These are phyloP conservation scores for Pleurotus sapidus DNA, from an alignment of 768 basidiomycete species.

Conservation along the genomic window DNA sequence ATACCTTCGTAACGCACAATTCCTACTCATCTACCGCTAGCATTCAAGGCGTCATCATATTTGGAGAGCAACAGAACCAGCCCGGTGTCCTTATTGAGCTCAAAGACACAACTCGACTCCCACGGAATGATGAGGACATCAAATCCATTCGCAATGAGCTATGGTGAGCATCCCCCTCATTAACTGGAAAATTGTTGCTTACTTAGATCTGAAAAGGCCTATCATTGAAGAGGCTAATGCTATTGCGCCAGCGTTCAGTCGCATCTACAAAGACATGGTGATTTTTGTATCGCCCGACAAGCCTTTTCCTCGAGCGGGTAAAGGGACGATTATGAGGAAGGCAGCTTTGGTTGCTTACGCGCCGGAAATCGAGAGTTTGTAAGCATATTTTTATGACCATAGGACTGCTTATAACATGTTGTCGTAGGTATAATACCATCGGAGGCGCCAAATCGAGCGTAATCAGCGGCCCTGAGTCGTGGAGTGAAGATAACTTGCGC, in stretches of 20 bases:
- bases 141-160: constrained; percentile 31
- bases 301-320: constrained; percentile 43
- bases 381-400: constrained; percentile 5
- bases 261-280: constrained; percentile 53
- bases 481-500: constrained; percentile 12
- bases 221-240: constrained; percentile 42
- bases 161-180: constrained; percentile 23
- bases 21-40: constrained; percentile 13
- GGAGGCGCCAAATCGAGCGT: constrained; percentile 14
- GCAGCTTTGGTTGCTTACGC: constrained; percentile 38
- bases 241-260: constrained; percentile 37
- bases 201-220: constrained; percentile 23
- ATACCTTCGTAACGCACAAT: not conserved
- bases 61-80: constrained; percentile 37
- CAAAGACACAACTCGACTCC: constrained; percentile 22
- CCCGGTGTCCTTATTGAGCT: constrained; percentile 32
- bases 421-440: constrained; percentile 18
- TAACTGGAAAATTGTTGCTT: not conserved
- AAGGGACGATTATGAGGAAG: constrained; percentile 47
- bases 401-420: too few species aligned
- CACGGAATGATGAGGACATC: constrained; percentile 15
- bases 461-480: constrained; percentile 13
- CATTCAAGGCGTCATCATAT: constrained; percentile 38
- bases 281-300: constrained; percentile 33
- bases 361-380: constrained; percentile 46